Percentiles rank a stretch among this genome's conserved stretches.
phyloP scores from a whole-genome alignment of 139 green algal species.

The Closterium sp. region DNA sequence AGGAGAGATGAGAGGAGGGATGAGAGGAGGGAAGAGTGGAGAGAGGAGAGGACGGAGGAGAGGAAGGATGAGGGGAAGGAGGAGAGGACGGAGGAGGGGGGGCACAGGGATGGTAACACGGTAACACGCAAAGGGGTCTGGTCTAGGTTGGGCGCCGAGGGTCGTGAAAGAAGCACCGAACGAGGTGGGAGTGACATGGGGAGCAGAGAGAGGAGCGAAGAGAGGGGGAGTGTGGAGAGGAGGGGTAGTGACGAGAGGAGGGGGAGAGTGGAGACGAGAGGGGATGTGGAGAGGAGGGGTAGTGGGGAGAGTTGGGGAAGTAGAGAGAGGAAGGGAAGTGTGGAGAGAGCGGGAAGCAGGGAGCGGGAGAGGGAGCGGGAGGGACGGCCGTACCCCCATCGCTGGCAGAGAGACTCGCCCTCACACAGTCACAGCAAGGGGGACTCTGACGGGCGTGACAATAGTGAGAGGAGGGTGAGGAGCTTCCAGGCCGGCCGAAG shows the following conservation, averaged over 20 bases:
- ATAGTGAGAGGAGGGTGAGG: not conserved
- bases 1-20: not conserved
- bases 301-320: not conserved
- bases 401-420: not conserved
- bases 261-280: not conserved
- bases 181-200: not conserved
- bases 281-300: not conserved
- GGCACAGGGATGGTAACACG: not conserved
- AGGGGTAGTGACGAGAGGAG: not conserved
- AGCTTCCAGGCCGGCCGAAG: not conserved
- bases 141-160: not conserved
- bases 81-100: not conserved
- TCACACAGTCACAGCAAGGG: not conserved
- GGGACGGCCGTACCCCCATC: not conserved
- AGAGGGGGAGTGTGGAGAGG: not conserved
- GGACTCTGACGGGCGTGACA: not conserved
- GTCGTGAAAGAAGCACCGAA: not conserved
- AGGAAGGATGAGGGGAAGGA: not conserved
- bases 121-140: not conserved
- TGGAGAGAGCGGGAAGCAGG: not conserved
- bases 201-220: not conserved
- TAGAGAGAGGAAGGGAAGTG: no score
- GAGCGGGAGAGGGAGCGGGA: not conserved
- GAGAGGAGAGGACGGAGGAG: no score
- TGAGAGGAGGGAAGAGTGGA: not conserved